Evolutionary conservation across 371 early-diverging fungal genomes (phyloP), one percentile per base, ranked within the genome.

Genomic region (Actinomortierella ambigua): DNA sequence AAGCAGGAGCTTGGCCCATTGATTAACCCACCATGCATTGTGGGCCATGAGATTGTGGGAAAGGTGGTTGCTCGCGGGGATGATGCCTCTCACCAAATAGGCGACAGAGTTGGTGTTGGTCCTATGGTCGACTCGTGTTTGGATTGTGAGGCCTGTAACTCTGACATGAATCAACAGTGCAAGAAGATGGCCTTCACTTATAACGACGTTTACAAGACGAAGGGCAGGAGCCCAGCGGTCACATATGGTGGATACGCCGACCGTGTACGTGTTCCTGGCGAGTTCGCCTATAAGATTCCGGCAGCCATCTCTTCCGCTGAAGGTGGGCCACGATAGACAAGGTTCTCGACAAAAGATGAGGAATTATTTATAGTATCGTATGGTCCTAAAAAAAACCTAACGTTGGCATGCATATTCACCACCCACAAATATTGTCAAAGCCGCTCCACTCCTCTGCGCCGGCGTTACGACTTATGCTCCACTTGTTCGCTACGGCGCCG

Each of bases 1-100:
- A 79, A 80, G 43, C 59, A 68, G 15, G 88, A 84, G 15, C 88
- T 87, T 88, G 79, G 82, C 0, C 61, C 71, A 4, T 34, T 49
- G 29, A 73, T 79, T 18, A 44, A 39, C 14, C 84, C 77, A 62
- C 91, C 93, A 4, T 84, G 86, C 61, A 83, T 92, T 20, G 81
- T 89, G 13, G 93, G 94, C 23, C 93, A 93, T 58, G 91, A 91
- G 68, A 87, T 90, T 26, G 80, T 91, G 34, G 91, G 91, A 62
- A 65, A 79, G 9, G 78, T 91, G 29, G 78, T 82, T 9, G 75
- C 82, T 41, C 79, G 83, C n/a, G 90, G 89, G 44, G 71, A 67
- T 0, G 68, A 69, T 17, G 88, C 89, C 1, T 67, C 75, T 2
- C 42, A 83, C 50, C 69, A 82, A 44, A 82, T 92, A 8, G 94